phyloP scores from a whole-genome alignment of 176 grass and related monocot species.

The Juncus effusus region DNA sequence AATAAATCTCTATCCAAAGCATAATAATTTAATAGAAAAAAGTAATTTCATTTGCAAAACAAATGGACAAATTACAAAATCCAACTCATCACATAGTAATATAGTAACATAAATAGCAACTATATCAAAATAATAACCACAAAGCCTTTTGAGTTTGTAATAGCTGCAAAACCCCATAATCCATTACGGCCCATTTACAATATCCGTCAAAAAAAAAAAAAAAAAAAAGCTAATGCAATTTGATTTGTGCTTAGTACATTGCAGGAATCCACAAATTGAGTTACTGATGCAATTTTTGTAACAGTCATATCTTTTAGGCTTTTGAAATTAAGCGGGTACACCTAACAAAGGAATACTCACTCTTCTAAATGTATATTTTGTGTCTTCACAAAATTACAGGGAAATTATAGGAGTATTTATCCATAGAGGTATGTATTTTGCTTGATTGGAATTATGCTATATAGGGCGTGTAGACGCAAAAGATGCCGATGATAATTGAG shows the following conservation, averaged over 20 bases:
- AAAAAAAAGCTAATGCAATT: conserved; percentile 18
- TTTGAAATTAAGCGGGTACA: conserved; percentile 3
- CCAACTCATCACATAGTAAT: no score
- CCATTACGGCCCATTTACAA: no score
- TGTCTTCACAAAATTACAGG: conserved; percentile 7
- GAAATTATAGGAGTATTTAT: conserved; percentile 1
- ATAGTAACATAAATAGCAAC: no score
- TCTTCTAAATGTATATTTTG: conserved; percentile 44
- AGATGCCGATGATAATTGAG: conserved; percentile 23
- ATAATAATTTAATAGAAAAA: no score
- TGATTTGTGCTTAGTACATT: conserved; percentile 46
- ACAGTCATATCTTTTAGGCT: conserved; percentile 70
- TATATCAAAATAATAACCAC: no score
- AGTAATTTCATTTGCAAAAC: no score
- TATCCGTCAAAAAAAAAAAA: no score
- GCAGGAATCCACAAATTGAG: conserved; percentile 75
- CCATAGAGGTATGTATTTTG: no score
- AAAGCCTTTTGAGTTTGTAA: no score
- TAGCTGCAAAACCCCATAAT: no score
- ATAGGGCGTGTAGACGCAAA: conserved; percentile 18
- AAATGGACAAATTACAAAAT: no score
- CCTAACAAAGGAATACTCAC: conserved; percentile 15
- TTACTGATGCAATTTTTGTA: conserved; percentile 65
- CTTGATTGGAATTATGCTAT: conserved; percentile 6
- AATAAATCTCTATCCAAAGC: no score